Base-by-base conservation (phyloP, 345 rosid species). In the Eucalyptus brandiana region DNA sequence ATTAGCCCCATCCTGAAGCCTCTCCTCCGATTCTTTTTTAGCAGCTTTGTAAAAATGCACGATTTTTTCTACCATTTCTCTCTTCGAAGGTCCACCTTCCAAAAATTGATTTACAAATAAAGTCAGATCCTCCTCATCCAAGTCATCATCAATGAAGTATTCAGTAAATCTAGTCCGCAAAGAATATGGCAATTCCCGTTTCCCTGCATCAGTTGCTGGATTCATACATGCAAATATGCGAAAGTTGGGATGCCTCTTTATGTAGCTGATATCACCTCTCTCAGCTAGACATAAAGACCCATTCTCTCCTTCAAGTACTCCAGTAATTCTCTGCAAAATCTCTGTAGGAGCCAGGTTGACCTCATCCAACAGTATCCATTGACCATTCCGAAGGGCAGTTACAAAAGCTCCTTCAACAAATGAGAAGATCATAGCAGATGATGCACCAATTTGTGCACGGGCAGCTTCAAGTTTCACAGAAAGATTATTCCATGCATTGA, bases 191-290 rank as follows among this genome's bases (percentile, higher is more conserved):
- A 97, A 94, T 87, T 97, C 99, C 87, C 98, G 92, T 92, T 97
- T 97, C 88, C 99, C 99, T 90, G 99, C 99, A 95, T 97, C 99
- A 81, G 98, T 97, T 91, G 99, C 99, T 42, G 99, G 99, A 93
- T 97, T 97, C 99, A 97, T 97, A 87, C 99, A 97, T 32, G 98
- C 96, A 95, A 97, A 97, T 89, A 97, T 90, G 56, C 98, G 98
- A 86, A 97, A 97, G 91, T 92, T 91, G 81, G 93, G 92, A 93
- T 97, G 96, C 92, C 99, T 95, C 80, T 92, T 91, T 89, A 97
- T 92, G 90, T 93, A 92, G 90, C 91, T 91, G 76, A 91, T 92
- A 94, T 97, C 99, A 89, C 99, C 99, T 90, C 98, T 95, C 94
- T 97, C 99, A 90, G 99, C 97, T 89, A 97, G 93, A 94, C 98